Conservation (phyloP, 345 rosid genomes). For the Populus alba region DNA sequence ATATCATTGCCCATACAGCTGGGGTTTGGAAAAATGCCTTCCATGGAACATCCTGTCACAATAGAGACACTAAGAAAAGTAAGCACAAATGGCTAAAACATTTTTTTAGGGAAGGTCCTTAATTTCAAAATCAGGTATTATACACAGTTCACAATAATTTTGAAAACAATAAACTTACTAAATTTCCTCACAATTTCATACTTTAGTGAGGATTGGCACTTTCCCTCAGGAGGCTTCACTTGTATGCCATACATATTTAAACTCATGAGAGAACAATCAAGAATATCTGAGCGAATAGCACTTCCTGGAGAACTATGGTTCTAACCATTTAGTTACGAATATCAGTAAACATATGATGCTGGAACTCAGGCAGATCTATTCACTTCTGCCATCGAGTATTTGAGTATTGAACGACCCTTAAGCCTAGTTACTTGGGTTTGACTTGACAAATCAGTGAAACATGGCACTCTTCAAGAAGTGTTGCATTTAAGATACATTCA, state of each 20-base stretch:
- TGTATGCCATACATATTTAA: background rate
- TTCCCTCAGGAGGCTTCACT: no score
- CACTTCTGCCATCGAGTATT: background rate
- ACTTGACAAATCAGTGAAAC: background rate
- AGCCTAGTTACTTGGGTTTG: background rate
- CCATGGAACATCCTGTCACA: constrained; percentile 85
- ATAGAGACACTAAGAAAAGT: constrained; percentile 22
- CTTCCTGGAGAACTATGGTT: background rate
- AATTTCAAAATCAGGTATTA: background rate
- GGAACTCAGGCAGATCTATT: background rate
- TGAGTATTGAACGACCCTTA: background rate
- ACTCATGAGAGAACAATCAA: background rate
- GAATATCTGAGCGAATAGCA: background rate
- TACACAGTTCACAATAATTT: background rate
- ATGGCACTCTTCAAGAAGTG: background rate
- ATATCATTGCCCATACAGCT: constrained; percentile 94
- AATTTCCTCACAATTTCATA: no score
- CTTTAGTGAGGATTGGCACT: no score
- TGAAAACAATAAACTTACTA: background rate
- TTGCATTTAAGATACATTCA: background rate
- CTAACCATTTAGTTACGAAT: background rate
- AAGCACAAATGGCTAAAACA: background rate
- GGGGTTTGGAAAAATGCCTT: constrained; percentile 63
- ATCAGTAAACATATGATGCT: background rate
- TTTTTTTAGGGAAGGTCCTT: background rate